Percentiles rank a stretch among this genome's conserved stretches.
These are phyloP conservation scores for Nigrospora sphaerica DNA, from an alignment of 2,329 filamentous ascomycete genomes.

Conservation along the genomic window DNA sequence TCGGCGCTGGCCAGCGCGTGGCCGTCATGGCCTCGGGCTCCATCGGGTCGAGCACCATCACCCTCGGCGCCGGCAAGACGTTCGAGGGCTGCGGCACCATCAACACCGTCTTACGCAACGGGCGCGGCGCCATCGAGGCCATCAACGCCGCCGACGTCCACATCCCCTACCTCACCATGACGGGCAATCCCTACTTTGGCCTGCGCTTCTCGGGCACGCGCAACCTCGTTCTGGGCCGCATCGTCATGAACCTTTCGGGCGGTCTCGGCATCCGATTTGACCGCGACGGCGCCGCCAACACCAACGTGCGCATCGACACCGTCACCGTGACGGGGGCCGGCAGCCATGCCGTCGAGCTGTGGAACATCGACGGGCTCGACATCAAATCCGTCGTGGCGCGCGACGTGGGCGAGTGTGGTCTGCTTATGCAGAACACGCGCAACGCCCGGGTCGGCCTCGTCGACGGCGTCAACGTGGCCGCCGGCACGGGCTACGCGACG, in stretches of 20 bases:
- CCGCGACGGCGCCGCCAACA: conserved; percentile 43
- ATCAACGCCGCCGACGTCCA: conserved; percentile 37
- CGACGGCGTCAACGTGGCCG: conserved; percentile 46
- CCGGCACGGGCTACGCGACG: conserved; percentile 47
- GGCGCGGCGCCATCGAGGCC: conserved; percentile 47
- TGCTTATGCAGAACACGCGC: conserved; percentile 46
- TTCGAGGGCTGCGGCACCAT: conserved; percentile 55
- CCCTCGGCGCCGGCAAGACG: conserved; percentile 42
- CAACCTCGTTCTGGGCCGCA: conserved; percentile 39
- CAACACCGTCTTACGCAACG: conserved; percentile 31
- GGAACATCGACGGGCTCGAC: conserved; percentile 49
- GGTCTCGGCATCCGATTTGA: conserved; percentile 53
- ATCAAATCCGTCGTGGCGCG: conserved; percentile 45
- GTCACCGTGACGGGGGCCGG: conserved; percentile 44
- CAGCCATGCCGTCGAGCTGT: conserved; percentile 51
- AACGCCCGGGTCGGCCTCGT: conserved; percentile 47
- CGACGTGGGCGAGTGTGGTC: conserved; percentile 47
- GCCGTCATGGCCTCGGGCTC: conserved; percentile 47
- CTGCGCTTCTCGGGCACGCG: conserved; percentile 46
- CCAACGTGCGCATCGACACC: conserved; percentile 44
- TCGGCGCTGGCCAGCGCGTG: conserved; percentile 43
- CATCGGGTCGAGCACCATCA: conserved; percentile 46
- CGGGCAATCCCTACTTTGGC: conserved; percentile 50
- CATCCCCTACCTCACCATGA: conserved; percentile 51
- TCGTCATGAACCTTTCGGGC: conserved; percentile 46